These are phyloP conservation scores for Leishmania arabica DNA, from an alignment of 208 protist genomes.

Conservation along the genomic window DNA sequence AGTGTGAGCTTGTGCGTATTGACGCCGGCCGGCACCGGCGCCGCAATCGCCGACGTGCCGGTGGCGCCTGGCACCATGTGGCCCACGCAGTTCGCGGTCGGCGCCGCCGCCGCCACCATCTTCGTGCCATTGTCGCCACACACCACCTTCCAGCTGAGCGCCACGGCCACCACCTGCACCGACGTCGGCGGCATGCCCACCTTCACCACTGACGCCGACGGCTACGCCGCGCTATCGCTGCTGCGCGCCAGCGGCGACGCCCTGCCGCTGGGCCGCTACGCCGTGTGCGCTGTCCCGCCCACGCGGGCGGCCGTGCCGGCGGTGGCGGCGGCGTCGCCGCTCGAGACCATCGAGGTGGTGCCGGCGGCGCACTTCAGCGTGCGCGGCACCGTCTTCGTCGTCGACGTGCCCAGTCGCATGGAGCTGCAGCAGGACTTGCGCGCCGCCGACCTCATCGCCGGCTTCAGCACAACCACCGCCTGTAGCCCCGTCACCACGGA, in stretches of 20 bases:
- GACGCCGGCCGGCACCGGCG: conserved; percentile 37
- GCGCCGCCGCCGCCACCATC: conserved; percentile 20
- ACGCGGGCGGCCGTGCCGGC: neutral
- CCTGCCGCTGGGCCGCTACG: conserved; percentile 40
- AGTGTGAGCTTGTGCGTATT: conserved; percentile 38
- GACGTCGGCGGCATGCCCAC: neutral
- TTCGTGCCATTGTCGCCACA: conserved; percentile 6
- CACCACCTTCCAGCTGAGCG: conserved; percentile 33
- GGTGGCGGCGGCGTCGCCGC: neutral
- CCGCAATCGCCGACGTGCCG: conserved; percentile 18
- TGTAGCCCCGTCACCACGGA: conserved; percentile 31
- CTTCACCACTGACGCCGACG: conserved; percentile 38
- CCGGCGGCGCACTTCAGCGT: conserved; percentile 39
- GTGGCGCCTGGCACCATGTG: conserved; percentile 43
- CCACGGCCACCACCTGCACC: neutral
- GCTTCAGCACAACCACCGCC: conserved; percentile 51
- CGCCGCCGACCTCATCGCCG: conserved; percentile 31
- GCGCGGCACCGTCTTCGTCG: conserved; percentile 38
- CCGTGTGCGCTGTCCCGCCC: conserved; percentile 36
- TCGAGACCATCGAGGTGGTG: conserved; percentile 2
- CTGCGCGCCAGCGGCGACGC: conserved; percentile 19
- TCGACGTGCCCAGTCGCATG: conserved; percentile 41
- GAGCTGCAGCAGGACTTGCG: conserved; percentile 43
- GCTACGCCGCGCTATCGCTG: conserved; percentile 40
- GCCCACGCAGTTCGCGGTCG: conserved; percentile 44